Percentiles rank a stretch among this genome's conserved stretches.
phyloP scores from a whole-genome alignment of 78 protist species.

The Dictyostelium discoideum region DNA sequence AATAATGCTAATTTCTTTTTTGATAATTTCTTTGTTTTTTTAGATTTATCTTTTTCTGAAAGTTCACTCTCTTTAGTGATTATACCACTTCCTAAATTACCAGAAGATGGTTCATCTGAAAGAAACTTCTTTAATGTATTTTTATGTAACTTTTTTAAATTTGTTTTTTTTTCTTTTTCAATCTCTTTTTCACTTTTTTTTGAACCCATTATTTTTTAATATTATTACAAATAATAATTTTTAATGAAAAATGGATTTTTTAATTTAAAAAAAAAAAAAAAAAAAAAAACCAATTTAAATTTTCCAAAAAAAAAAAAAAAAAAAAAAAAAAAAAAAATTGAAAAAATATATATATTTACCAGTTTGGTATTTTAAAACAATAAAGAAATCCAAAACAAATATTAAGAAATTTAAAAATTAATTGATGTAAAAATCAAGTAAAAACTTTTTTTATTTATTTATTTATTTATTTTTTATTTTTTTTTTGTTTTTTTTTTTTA shows the following conservation, averaged over 20 bases:
- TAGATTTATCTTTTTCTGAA: constrained; percentile 3
- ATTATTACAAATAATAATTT: no score
- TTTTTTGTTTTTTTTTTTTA: no score
- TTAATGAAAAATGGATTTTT: no score
- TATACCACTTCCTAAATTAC: not conserved
- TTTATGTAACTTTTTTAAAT: constrained; percentile 61
- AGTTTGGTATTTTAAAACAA: no score
- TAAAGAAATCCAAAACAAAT: no score
- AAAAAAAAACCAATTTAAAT: not conserved
- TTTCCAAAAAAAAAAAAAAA: no score
- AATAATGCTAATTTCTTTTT: constrained; percentile 47
- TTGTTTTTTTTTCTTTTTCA: constrained; percentile 27
- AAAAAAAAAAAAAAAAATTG: no score
- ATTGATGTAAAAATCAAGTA: no score
- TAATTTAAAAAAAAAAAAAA: not conserved
- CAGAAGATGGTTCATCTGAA: not conserved
- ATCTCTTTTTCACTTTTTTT: constrained; percentile 11
- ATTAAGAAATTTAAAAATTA: no score
- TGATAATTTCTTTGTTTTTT: not conserved
- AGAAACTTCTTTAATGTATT: constrained; percentile 46
- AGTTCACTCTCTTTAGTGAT: not conserved
- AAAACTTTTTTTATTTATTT: no score
- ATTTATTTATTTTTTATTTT: no score
- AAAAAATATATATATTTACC: no score
- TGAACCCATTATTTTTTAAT: not conserved